These are phyloP conservation scores for Triticum dicoccoides DNA, from an alignment of 176 grass and related monocot species.

Conservation along the genomic window DNA sequence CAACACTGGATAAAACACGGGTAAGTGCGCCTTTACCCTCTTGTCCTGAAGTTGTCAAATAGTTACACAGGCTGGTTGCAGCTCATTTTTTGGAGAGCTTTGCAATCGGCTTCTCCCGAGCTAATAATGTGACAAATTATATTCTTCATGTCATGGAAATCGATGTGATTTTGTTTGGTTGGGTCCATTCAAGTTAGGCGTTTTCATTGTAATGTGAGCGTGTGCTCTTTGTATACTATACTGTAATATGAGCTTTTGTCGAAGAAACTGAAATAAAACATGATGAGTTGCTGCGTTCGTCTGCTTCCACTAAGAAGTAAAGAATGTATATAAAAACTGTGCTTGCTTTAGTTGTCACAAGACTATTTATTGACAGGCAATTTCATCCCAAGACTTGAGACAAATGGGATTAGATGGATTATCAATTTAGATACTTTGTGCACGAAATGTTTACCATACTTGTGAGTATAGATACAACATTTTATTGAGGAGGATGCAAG, in stretches of 20 bases:
- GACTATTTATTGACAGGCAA: too few relatives aligned
- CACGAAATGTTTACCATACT: too few relatives aligned
- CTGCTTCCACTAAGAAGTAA: too few relatives aligned
- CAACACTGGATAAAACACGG: slow-evolving; percentile 28
- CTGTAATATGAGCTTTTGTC: background rate
- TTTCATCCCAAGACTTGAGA: too few relatives aligned
- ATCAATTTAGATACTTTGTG: too few relatives aligned
- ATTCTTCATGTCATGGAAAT: background rate
- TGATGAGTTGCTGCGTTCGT: background rate
- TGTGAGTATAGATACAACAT: too few relatives aligned
- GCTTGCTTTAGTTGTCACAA: too few relatives aligned
- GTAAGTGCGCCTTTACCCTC: background rate
- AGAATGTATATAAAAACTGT: too few relatives aligned
- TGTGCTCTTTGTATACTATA: background rate
- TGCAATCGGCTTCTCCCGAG: background rate
- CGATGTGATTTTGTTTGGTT: slow-evolving; percentile 6
- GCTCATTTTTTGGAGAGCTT: slow-evolving; percentile 44
- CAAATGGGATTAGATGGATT: too few relatives aligned
- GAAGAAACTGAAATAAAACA: background rate
- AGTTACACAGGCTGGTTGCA: slow-evolving; percentile 14
- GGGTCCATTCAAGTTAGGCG: background rate
- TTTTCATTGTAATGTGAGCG: background rate
- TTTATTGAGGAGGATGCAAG: too few relatives aligned
- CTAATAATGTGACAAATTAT: background rate
- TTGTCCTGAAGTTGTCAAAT: background rate